Conservation (phyloP, 2,329 filamentous ascomycete species). For the Monosporascus sp. region DNA sequence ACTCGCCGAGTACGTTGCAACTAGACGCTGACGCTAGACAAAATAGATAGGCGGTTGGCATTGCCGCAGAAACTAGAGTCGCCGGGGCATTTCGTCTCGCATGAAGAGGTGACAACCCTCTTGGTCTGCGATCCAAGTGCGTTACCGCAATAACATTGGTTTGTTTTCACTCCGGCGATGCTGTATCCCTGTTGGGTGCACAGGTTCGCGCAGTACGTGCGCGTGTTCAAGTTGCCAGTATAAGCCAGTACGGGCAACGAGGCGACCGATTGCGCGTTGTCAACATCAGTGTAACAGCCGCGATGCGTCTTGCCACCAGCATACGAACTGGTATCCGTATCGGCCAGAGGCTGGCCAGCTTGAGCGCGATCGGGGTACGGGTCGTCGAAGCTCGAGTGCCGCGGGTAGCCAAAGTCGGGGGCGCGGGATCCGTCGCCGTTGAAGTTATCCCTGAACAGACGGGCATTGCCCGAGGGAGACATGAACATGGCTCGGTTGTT, state of each 20-base stretch:
- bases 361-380: slow-evolving; percentile 1
- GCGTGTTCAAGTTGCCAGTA: background rate
- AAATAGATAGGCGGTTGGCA: slow-evolving; percentile 1
- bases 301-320: slow-evolving; percentile 4
- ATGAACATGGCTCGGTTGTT: slow-evolving; percentile 1
- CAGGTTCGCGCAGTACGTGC: background rate
- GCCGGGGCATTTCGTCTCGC: slow-evolving; percentile 1
- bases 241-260: slow-evolving; percentile 1
- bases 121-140: background rate
- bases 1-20: background rate
- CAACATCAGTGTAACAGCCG: slow-evolving; percentile 1
- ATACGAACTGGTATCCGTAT: background rate
- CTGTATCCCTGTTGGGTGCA: slow-evolving; percentile 1
- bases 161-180: background rate
- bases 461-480: background rate
- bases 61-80: slow-evolving; percentile 2
- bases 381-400: slow-evolving; percentile 1
- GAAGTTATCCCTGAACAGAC: slow-evolving; percentile 3
- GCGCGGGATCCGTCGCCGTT: slow-evolving; percentile 2
- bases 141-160: slow-evolving; percentile 1
- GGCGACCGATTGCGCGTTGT: slow-evolving; percentile 1
- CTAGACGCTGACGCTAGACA: slow-evolving; percentile 1
- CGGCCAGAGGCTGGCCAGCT: background rate
- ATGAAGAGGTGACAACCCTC: slow-evolving; percentile 2
- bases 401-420: slow-evolving; percentile 1